Percentiles rank a stretch among this genome's conserved stretches.
Evolutionary conservation across 2,329 filamentous ascomycete genomes (phyloP).

Genomic region (Verticillium klebahnii): DNA sequence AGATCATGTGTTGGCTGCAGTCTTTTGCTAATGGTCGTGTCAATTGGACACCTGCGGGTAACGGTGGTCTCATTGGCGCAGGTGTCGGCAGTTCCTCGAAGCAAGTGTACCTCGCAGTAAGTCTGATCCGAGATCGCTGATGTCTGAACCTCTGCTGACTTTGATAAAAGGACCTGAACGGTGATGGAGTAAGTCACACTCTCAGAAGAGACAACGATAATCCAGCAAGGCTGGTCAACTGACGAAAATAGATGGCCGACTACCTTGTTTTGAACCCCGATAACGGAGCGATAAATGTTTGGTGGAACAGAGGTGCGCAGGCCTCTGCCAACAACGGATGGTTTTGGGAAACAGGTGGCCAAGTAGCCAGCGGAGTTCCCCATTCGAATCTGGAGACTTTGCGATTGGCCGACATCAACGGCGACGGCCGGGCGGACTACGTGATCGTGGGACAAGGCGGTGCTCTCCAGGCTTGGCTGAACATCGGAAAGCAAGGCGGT

Average conservation of each 20-base stretch:
- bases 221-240: too few relatives aligned
- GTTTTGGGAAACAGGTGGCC: conserved; percentile 16
- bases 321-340: conserved; percentile 14
- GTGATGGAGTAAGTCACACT: too few relatives aligned
- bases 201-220: too few relatives aligned
- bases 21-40: too few relatives aligned
- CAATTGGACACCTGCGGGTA: conserved; percentile 13
- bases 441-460: conserved; percentile 16
- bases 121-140: conserved; percentile 1
- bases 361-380: conserved; percentile 17
- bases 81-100: conserved; percentile 8
- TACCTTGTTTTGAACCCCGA: conserved; percentile 11
- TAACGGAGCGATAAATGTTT: conserved; percentile 12
- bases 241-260: conserved; percentile 10
- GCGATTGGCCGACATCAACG: conserved; percentile 19
- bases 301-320: conserved; percentile 16
- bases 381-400: conserved; percentile 18
- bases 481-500: conserved; percentile 13
- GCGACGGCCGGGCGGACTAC: conserved; percentile 20
- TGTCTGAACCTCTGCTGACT: too few relatives aligned
- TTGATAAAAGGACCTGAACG: too few relatives aligned
- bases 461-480: conserved; percentile 14
- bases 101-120: conserved; percentile 8
- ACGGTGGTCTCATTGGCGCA: conserved; percentile 11
- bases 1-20: conserved; percentile 14